Evolutionary conservation across 257 asterid genomes (phyloP).

Genomic region (Gardenia jasminoides): DNA sequence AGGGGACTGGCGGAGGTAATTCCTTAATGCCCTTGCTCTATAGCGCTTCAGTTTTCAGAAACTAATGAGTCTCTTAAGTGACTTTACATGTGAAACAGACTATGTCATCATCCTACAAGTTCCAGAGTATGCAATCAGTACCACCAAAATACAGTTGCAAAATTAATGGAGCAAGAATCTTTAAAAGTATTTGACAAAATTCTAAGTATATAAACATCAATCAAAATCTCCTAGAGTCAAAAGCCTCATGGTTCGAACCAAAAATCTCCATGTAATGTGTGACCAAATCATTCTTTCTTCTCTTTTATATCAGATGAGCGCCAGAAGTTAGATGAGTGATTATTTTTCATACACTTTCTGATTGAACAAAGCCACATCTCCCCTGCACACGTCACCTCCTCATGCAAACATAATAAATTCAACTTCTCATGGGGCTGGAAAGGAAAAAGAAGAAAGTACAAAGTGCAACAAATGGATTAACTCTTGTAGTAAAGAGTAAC

Average conservation of each 20-base stretch:
- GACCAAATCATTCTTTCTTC: slow-evolving; percentile 7
- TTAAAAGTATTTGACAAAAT: neutral
- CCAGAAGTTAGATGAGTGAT: slow-evolving; percentile 3
- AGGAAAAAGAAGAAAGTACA: slow-evolving; percentile 6
- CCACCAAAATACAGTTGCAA: neutral
- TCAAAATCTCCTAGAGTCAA: neutral
- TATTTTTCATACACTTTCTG: slow-evolving; percentile 64
- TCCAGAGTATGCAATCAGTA: neutral
- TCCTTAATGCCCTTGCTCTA: slow-evolving; percentile 68
- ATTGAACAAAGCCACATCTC: slow-evolving; percentile 70
- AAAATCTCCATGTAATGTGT: neutral
- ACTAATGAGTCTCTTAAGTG: neutral
- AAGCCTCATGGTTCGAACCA: neutral
- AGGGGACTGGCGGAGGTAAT: slow-evolving; percentile 62
- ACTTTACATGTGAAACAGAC: slow-evolving; percentile 15
- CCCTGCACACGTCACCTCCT: slow-evolving; percentile 81
- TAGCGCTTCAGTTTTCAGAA: slow-evolving; percentile 64
- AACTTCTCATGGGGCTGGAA: neutral
- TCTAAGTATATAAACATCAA: neutral
- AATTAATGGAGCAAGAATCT: neutral
- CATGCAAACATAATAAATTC: slow-evolving; percentile 6
- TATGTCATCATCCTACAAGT: neutral
- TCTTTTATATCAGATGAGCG: neutral
- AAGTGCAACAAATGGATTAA: slow-evolving; percentile 13
- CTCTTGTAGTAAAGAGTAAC: slow-evolving; percentile 8